Base-by-base conservation (phyloP, 2,329 filamentous ascomycete species). In the Chrysoporthe puriensis region DNA sequence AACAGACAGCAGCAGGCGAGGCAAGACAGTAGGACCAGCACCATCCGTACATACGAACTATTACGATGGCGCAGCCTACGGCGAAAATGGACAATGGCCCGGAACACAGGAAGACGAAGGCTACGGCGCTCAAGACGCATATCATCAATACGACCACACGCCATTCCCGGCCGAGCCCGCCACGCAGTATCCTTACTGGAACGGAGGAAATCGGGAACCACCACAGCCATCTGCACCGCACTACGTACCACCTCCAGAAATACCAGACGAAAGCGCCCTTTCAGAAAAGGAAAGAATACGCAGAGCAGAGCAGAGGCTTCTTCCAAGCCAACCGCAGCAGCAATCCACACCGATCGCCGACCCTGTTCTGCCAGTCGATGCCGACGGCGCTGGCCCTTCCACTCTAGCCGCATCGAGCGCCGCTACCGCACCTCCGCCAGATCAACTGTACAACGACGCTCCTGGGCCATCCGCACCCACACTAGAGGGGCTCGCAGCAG, bases 241-340 rank as follows among this genome's bases (percentile, higher is more conserved):
- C 40, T 84, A 86, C 72, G 76, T 90, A 18, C 86, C 89, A 42
- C 86, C 86, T 4, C 89, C 90, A n/a, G 81, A 86, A 42, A 73
- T 89, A 21, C 80, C 83, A 13, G 80, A 85, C 14, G 88, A 93
- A 66, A 86, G 86, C 69, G 84, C 81, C 4, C 80, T 94, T 43
- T 88, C 90, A 14, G 96, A 98, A 71, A 97, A 97, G 78, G 90
- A 96, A 69, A 89, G 90, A 61, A 80, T 96, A 68, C 87, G 90
- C 59, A 87, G 88, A 68, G 93, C 93, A 52, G 94, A 97, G 79
- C 86, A 90, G 72, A 86, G 90, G 59, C 81, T 97, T 5, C 79
- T 97, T 32, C 95, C 95, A 2, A 97, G 94, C 74, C 89, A 90
- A 73, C 94, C 92, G 16, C 86, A 91, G 16, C 71, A 75, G 66